Evolutionary conservation across 1,139 yeast genomes (phyloP).

Genomic region (Hyphopichia wangnamkhiaoensis): DNA sequence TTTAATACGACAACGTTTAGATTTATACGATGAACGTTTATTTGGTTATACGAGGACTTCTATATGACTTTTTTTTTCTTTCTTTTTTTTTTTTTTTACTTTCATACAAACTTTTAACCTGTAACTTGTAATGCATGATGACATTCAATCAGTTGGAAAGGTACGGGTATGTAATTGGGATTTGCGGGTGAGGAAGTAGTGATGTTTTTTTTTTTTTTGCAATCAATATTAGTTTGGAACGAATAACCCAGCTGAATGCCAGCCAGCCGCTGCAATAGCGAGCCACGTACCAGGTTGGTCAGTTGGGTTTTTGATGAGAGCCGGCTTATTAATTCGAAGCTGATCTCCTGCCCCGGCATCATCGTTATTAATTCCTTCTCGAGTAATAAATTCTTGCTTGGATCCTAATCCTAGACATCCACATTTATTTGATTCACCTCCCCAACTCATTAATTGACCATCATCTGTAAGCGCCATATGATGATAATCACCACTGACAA

Average conservation of each 20-base stretch:
- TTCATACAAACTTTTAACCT: not conserved
- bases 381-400: slow-evolving; percentile 27
- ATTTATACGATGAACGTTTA: not conserved
- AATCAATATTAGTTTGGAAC: slow-evolving; percentile 12
- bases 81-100: not conserved
- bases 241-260: slow-evolving; percentile 68
- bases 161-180: too few relatives aligned
- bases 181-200: not conserved
- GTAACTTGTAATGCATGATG: too few relatives aligned
- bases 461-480: slow-evolving; percentile 58
- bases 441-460: slow-evolving; percentile 73
- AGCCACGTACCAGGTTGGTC: slow-evolving; percentile 41
- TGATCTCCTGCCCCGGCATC: slow-evolving; percentile 37
- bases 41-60: not conserved
- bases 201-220: not conserved
- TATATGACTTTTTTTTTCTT: not conserved
- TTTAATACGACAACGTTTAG: not conserved
- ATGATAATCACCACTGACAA: slow-evolving; percentile 78
- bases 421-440: slow-evolving; percentile 59
- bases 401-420: slow-evolving; percentile 74
- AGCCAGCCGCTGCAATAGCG: slow-evolving; percentile 71
- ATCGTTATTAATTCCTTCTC: slow-evolving; percentile 15
- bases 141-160: too few relatives aligned
- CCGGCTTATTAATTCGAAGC: slow-evolving; percentile 46
- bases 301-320: slow-evolving; percentile 28